Evolutionary conservation across 805 yeast genomes (phyloP).

Genomic region (Candida ulmi): DNA sequence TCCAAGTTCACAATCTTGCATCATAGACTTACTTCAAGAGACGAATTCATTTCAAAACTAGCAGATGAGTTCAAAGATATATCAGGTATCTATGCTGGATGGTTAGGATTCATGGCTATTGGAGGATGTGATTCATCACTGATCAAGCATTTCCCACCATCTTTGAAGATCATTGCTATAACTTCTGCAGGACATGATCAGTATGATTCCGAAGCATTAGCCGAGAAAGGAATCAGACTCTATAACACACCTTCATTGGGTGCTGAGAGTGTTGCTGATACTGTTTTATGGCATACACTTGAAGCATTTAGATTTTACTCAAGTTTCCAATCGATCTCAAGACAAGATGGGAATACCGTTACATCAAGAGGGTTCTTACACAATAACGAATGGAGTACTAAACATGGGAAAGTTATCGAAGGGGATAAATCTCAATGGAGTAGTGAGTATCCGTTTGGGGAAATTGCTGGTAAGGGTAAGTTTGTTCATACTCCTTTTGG

Average conservation of each 20-base stretch:
- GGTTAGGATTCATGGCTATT: constrained; percentile 46
- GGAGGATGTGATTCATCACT: constrained; percentile 46
- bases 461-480: constrained; percentile 28
- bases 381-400: constrained; percentile 22
- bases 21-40: constrained; percentile 32
- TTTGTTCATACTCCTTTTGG: constrained; percentile 34
- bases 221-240: constrained; percentile 33
- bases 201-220: constrained; percentile 38
- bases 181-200: constrained; percentile 57
- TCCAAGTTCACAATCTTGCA: constrained; percentile 28
- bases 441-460: constrained; percentile 33
- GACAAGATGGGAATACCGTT: constrained; percentile 33
- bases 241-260: constrained; percentile 42
- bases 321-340: constrained; percentile 27
- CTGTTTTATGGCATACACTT: constrained; percentile 50
- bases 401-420: constrained; percentile 5
- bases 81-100: constrained; percentile 53
- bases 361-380: constrained; percentile 30
- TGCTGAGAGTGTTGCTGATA: constrained; percentile 61
- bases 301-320: constrained; percentile 49
- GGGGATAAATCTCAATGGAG: constrained; percentile 2
- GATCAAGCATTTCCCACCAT: constrained; percentile 37
- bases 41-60: constrained; percentile 34
- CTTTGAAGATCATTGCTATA: constrained; percentile 42
- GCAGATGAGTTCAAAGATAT: constrained; percentile 30